Conservation (phyloP, 2,329 filamentous ascomycete genomes). For the Stromatinia cepivora region DNA sequence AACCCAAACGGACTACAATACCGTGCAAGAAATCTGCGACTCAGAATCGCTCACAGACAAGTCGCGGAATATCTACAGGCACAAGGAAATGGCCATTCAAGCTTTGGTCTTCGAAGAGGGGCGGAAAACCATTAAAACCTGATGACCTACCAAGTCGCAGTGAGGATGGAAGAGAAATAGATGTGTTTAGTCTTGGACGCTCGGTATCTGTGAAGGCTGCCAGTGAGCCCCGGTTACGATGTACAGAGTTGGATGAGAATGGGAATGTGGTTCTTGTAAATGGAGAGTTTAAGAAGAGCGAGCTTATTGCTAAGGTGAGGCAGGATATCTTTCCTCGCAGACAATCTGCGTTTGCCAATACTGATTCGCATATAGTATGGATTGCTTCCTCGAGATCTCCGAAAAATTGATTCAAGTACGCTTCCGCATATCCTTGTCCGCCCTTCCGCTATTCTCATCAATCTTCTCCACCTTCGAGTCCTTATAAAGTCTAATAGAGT, state of each 20-base stretch:
- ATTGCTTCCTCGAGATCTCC: slow-evolving; percentile 86
- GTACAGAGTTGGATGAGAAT: slow-evolving; percentile 91
- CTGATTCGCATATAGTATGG: slow-evolving; percentile 65
- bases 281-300: slow-evolving; percentile 95
- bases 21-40: slow-evolving; percentile 21
- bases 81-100: slow-evolving; percentile 33
- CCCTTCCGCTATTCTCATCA: slow-evolving; percentile 89
- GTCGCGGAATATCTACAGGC: slow-evolving; percentile 30
- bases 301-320: slow-evolving; percentile 85
- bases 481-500: slow-evolving; percentile 94
- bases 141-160: slow-evolving; percentile 56
- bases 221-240: slow-evolving; percentile 82
- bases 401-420: slow-evolving; percentile 96
- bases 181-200: slow-evolving; percentile 69
- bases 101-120: slow-evolving; percentile 33
- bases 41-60: slow-evolving; percentile 25
- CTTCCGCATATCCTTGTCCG: slow-evolving; percentile 94
- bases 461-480: slow-evolving; percentile 92
- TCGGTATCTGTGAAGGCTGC: slow-evolving; percentile 73
- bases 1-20: slow-evolving; percentile 16
- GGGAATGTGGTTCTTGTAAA: slow-evolving; percentile 91
- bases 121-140: slow-evolving; percentile 48
- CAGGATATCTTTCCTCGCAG: slow-evolving; percentile 29
- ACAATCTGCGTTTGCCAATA: slow-evolving; percentile 11
- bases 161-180: slow-evolving; percentile 59